Evolutionary conservation across 345 rosid genomes (phyloP).

Genomic region (Fremontodendron californicum): DNA sequence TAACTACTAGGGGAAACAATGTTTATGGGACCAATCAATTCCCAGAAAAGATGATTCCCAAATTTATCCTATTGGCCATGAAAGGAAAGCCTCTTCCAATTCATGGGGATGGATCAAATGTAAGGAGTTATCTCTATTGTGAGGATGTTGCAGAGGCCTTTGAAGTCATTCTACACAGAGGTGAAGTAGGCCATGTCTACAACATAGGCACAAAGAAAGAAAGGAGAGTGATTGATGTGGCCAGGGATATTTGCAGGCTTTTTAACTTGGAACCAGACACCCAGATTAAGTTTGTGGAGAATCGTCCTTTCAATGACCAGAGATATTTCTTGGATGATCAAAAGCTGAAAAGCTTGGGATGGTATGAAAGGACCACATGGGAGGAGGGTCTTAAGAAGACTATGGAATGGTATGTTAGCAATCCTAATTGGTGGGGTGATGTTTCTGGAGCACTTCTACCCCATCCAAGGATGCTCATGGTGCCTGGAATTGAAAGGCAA

Average conservation of each 20-base stretch:
- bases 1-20: constrained; percentile 67
- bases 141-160: constrained; percentile 76
- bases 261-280: constrained; percentile 49
- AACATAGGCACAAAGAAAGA: constrained; percentile 71
- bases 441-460: constrained; percentile 53
- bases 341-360: constrained; percentile 46
- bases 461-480: constrained; percentile 63
- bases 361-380: constrained; percentile 46
- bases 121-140: constrained; percentile 60
- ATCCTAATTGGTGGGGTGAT: constrained; percentile 62
- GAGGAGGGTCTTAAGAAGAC: constrained; percentile 52
- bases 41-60: constrained; percentile 62
- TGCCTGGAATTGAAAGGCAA: constrained; percentile 52
- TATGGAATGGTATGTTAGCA: constrained; percentile 46
- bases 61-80: constrained; percentile 65
- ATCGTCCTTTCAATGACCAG: constrained; percentile 60
- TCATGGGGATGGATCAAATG: constrained; percentile 66
- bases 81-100: constrained; percentile 57
- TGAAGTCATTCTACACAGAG: constrained; percentile 60
- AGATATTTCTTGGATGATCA: constrained; percentile 51
- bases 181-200: constrained; percentile 74
- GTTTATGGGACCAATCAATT: constrained; percentile 67
- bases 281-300: constrained; percentile 56
- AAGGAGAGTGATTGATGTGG: constrained; percentile 67
- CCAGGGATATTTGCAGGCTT: constrained; percentile 55